Base-by-base conservation (phyloP, 164 flowering plant species). In the Hamamelis virginiana region DNA sequence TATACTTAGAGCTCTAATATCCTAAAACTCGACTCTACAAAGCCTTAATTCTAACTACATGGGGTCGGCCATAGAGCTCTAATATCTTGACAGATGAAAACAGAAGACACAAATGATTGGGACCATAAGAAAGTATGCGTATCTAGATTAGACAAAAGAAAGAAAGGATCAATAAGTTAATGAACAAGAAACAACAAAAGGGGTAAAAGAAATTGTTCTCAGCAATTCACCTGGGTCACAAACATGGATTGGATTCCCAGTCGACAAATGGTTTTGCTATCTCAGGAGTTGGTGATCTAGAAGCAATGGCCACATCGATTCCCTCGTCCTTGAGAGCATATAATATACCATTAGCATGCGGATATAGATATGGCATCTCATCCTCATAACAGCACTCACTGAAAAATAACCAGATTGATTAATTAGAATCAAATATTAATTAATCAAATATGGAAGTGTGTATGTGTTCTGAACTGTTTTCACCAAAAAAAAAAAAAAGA, bases 361-460 rank as follows among this genome's bases (percentile, higher is more conserved):
- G 92, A 78, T 91, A 94, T 71, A 91, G 28, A 59, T 80, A 77
- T 18, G 98, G 97, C 89, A 80, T 89, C 67, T 94, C 94, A 19
- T 79, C 81, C 64, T 86, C 85, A 68, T 93, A 88, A 57, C 89
- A 91, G 58, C 90, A 89, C 74, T 94, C 98, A 75, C 98, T 94
- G 85, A 3, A 41, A 69, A 44, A 67, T 45, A 8, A 21, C 26
- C 67, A 72, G 41, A 6, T 33, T 33, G 41, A 33, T 33, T 33
- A 33, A 33, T 33, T 33, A 33, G 41, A 33, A 33, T 33, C 41
- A 33, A 33, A 33, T 33, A 2, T 33, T 2, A 33, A 33, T n/a
- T n/a, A n/a, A n/a, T n/a, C n/a, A n/a, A n/a, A n/a, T n/a, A n/a
- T n/a, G n/a, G n/a, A n/a, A n/a, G n/a, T n/a, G n/a, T n/a, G n/a